Percentiles rank a stretch among this genome's conserved stretches.
Evolutionary conservation across 73 alveolate species (phyloP).

Genomic region (Paramecium sonneborni): DNA sequence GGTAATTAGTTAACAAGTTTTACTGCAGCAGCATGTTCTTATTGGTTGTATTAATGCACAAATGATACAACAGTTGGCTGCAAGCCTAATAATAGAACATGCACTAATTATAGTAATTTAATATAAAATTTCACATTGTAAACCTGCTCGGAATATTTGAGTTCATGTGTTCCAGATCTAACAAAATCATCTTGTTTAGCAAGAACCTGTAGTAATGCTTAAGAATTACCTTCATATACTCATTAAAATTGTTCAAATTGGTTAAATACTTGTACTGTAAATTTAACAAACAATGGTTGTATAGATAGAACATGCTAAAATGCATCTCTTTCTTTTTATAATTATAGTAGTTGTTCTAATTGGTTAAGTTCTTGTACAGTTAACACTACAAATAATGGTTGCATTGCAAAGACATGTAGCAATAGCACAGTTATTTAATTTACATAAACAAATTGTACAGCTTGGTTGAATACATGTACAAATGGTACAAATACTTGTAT

Average conservation of each 20-base stretch:
- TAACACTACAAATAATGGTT: neutral
- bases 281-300: neutral
- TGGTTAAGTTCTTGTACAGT: conserved; percentile 49
- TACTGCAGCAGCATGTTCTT: conserved; percentile 25
- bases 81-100: neutral
- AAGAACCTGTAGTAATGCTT: conserved; percentile 1
- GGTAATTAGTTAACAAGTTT: neutral
- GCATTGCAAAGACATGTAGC: neutral
- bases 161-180: neutral
- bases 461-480: conserved; percentile 33
- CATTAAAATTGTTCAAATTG: neutral
- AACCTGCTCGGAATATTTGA: conserved; percentile 4
- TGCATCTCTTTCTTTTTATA: neutral
- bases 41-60: neutral
- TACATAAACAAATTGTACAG: neutral
- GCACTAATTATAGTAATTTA: neutral
- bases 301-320: neutral
- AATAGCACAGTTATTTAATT: neutral
- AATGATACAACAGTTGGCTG: neutral
- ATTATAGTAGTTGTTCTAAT: neutral
- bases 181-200: neutral
- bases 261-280: conserved; percentile 17
- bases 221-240: neutral
- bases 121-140: neutral
- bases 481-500: neutral